A percentile compares a stretch with the other conserved stretches of the same genome.
Evolutionary conservation across 2,329 filamentous ascomycete genomes (phyloP).

Genomic region (Verticillium nubilum): DNA sequence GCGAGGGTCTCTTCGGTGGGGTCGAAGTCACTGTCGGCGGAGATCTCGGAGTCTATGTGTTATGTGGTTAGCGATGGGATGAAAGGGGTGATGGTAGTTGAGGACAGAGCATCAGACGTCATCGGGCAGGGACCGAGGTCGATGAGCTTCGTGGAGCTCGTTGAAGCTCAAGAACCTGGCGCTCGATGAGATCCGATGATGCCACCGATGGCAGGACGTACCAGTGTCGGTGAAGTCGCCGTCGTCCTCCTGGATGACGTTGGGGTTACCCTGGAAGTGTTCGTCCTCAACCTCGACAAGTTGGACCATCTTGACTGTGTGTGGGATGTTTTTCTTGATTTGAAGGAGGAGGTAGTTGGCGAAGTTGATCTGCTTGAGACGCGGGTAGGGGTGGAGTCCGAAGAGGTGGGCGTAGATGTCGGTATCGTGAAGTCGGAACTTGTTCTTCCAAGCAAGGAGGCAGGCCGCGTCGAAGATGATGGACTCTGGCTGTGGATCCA

Average conservation of each 20-base stretch:
- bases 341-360: not conserved
- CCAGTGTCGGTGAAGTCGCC: conserved; percentile 93
- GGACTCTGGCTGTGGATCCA: not conserved
- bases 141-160: not conserved
- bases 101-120: not conserved
- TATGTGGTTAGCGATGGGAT: conserved; percentile 3
- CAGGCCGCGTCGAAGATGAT: not conserved
- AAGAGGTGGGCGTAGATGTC: not conserved
- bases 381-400: not conserved
- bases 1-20: conserved; percentile 51
- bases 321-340: not conserved
- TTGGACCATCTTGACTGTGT: conserved; percentile 71
- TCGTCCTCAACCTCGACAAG: conserved; percentile 96
- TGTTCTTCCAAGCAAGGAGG: not conserved
- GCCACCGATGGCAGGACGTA: conserved; percentile 37
- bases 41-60: conserved; percentile 75
- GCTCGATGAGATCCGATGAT: not conserved
- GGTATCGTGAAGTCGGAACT: not conserved
- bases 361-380: not conserved
- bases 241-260: conserved; percentile 72
- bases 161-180: not conserved
- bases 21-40: conserved; percentile 69
- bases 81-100: not conserved
- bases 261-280: conserved; percentile 73
- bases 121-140: not conserved